Conservation (phyloP, 2,329 filamentous ascomycete genomes). For the Cyphellophora europaea region DNA sequence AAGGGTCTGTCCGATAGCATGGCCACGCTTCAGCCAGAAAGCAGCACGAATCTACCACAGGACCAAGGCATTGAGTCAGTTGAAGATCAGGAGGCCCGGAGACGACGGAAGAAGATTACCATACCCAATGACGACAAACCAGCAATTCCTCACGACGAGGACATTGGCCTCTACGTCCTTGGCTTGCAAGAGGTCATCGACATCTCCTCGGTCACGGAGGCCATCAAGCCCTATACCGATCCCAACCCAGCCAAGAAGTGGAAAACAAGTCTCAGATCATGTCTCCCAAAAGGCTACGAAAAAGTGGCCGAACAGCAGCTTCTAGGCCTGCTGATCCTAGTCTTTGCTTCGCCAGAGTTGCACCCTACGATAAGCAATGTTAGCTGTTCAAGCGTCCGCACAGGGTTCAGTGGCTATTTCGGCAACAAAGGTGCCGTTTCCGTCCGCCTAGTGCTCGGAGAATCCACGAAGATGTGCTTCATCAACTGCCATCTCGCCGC, state of each 20-base stretch:
- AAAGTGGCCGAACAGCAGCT: slow-evolving; percentile 75
- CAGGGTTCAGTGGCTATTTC: slow-evolving; percentile 83
- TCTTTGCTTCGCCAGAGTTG: slow-evolving; percentile 75
- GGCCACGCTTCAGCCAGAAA: slow-evolving; percentile 38
- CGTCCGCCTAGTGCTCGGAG: slow-evolving; percentile 73
- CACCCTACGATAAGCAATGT: slow-evolving; percentile 67
- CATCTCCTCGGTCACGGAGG: slow-evolving; percentile 68
- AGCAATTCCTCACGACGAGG: slow-evolving; percentile 43
- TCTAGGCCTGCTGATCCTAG: slow-evolving; percentile 70
- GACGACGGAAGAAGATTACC: slow-evolving; percentile 31
- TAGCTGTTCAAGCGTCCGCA: slow-evolving; percentile 75
- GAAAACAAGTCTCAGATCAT: slow-evolving; percentile 65
- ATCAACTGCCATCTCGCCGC: slow-evolving; percentile 88
- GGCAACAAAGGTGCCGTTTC: slow-evolving; percentile 92
- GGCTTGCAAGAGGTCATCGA: slow-evolving; percentile 90
- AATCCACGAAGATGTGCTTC: slow-evolving; percentile 82
- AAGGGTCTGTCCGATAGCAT: slow-evolving; percentile 59
- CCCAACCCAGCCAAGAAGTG: slow-evolving; percentile 63
- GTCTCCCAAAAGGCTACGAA: slow-evolving; percentile 67
- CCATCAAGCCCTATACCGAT: slow-evolving; percentile 68
- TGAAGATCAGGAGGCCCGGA: slow-evolving; percentile 37
- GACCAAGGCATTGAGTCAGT: slow-evolving; percentile 33
- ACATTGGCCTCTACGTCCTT: slow-evolving; percentile 82
- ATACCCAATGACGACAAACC: slow-evolving; percentile 36
- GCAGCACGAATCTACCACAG: slow-evolving; percentile 13